These are phyloP conservation scores for Seiridium cupressi DNA, from an alignment of 2,329 filamentous ascomycete genomes.

Conservation along the genomic window DNA sequence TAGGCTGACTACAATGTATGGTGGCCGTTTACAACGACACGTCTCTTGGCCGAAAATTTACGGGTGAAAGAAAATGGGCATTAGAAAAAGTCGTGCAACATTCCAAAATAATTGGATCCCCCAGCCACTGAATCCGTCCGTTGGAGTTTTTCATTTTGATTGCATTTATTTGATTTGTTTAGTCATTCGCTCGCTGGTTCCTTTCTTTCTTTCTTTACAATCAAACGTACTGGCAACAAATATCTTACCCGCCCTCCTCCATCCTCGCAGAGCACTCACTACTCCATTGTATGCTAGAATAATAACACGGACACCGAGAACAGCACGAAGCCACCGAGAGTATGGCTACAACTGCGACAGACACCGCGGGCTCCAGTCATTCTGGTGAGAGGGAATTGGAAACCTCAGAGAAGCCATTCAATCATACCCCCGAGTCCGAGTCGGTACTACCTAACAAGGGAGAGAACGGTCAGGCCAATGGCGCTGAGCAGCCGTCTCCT, in stretches of 20 bases:
- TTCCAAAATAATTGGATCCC: background rate
- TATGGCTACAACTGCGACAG: background rate
- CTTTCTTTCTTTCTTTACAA: background rate
- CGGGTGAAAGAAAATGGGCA: background rate
- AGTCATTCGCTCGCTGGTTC: background rate
- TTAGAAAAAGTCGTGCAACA: background rate
- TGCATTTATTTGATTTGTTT: background rate
- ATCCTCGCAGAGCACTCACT: background rate
- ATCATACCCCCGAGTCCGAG: background rate
- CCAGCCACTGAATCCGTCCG: background rate
- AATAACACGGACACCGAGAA: background rate
- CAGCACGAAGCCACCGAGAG: background rate
- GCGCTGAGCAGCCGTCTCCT: background rate
- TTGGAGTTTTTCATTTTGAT: background rate
- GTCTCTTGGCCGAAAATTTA: background rate
- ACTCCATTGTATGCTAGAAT: background rate
- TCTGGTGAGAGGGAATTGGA: background rate
- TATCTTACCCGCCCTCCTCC: background rate
- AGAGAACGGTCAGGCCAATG: background rate
- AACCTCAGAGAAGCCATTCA: background rate
- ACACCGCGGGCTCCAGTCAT: background rate
- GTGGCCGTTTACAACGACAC: background rate
- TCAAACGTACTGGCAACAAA: background rate
- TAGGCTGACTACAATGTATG: background rate
- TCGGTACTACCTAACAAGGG: background rate